phyloP scores from a whole-genome alignment of 495 filamentous ascomycete species.

The Penicillium paradoxum region DNA sequence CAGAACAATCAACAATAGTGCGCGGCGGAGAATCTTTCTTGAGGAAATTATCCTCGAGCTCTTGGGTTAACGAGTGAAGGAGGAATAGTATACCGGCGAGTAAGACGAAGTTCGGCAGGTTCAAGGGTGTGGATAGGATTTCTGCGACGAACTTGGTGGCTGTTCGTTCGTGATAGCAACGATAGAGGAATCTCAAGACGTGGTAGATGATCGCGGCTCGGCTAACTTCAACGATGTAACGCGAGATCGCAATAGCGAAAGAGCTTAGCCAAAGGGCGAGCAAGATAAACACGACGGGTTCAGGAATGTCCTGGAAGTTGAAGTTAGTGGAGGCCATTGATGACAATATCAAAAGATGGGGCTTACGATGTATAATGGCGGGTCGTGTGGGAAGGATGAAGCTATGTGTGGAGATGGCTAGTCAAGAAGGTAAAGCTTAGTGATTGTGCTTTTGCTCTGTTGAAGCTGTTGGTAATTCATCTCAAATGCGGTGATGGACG shows the following conservation, averaged over 20 bases:
- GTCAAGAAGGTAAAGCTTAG: not conserved
- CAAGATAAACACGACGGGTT: not conserved
- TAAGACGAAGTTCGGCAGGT: not conserved
- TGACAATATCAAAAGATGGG: not conserved
- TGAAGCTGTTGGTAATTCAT: not conserved
- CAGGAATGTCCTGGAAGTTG: not conserved
- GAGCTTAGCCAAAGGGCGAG: not conserved
- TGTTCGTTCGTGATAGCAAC: not conserved
- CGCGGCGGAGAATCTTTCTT: not conserved
- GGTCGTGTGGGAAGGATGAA: not conserved
- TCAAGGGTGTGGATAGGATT: not conserved
- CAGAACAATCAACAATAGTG: not conserved
- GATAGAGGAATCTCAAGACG: not conserved
- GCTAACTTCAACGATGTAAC: not conserved
- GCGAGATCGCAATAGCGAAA: not conserved
- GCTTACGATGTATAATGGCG: not conserved
- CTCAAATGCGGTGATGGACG: not conserved
- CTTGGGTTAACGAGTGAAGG: not conserved
- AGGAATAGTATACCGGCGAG: not conserved
- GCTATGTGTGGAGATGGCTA: not conserved
- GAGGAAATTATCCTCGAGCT: not conserved
- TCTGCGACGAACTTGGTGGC: not conserved
- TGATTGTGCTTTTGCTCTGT: not conserved
- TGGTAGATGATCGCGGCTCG: not conserved
- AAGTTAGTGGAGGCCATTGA: not conserved